A percentile compares a stretch with the other conserved stretches of the same genome.
Conservation (phyloP, 805 yeast genomes). For the Metschnikowia orientalis region DNA sequence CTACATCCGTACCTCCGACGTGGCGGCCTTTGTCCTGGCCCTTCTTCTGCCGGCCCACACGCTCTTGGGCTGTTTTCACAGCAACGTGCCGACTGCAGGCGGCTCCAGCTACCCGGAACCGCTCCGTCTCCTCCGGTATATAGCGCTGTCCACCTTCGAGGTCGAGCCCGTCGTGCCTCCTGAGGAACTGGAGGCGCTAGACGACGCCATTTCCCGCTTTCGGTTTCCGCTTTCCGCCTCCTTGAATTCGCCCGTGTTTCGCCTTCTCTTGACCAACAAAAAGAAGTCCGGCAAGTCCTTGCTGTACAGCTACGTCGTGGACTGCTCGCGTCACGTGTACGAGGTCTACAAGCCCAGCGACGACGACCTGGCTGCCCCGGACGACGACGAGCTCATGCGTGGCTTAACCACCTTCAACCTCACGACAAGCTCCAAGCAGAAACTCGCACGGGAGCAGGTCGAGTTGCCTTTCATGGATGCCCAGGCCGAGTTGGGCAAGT, state of each 20-base stretch:
- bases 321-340: conserved; percentile 44
- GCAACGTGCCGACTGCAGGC: conserved; percentile 35
- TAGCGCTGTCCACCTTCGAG: conserved; percentile 73
- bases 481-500: conserved; percentile 54
- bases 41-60: conserved; percentile 34
- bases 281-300: conserved; percentile 83
- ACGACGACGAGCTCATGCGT: conserved; percentile 49
- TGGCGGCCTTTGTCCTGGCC: conserved; percentile 48
- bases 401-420: conserved; percentile 86
- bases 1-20: conserved; percentile 41
- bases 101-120: conserved; percentile 51
- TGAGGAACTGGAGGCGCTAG: conserved; percentile 42
- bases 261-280: conserved; percentile 55
- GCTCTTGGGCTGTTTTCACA: conserved; percentile 36
- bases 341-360: conserved; percentile 23
- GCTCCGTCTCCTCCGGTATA: conserved; percentile 51
- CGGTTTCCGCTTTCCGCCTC: conserved; percentile 44
- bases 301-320: conserved; percentile 49
- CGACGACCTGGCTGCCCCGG: conserved; percentile 32
- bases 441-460: conserved; percentile 73
- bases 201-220: conserved; percentile 33
- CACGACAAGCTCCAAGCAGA: conserved; percentile 70
- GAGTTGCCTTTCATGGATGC: conserved; percentile 91
- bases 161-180: conserved; percentile 41
- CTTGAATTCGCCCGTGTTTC: conserved; percentile 45